Evolutionary conservation across 768 basidiomycete species (phyloP).

Genomic region (Serendipita vermifera): DNA sequence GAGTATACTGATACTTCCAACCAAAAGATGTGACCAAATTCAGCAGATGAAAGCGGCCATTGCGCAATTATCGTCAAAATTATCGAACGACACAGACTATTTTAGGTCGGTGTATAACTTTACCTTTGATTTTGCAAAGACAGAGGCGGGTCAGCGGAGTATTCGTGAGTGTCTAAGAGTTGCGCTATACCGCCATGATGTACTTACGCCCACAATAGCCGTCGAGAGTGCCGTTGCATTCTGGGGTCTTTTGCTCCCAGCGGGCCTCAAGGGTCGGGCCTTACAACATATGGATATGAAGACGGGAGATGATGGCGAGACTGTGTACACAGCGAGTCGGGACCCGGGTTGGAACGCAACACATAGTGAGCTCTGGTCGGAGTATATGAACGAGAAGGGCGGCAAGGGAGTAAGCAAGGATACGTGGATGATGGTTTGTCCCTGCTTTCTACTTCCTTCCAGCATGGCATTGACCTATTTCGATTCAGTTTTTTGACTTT

Average conservation of each 20-base stretch:
- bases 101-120: slow-evolving; percentile 68
- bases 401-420: slow-evolving; percentile 75
- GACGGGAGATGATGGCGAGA: slow-evolving; percentile 25
- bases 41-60: slow-evolving; percentile 45
- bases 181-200: not conserved
- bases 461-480: not conserved
- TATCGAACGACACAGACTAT: slow-evolving; percentile 52
- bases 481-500: slow-evolving; percentile 60
- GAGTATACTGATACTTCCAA: too few relatives aligned
- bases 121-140: slow-evolving; percentile 68
- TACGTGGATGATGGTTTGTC: slow-evolving; percentile 72
- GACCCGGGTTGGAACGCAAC: slow-evolving; percentile 48
- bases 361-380: slow-evolving; percentile 62
- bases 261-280: slow-evolving; percentile 56
- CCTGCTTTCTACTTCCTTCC: not conserved
- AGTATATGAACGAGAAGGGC: slow-evolving; percentile 53
- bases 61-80: slow-evolving; percentile 40
- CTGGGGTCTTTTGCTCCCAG: slow-evolving; percentile 64
- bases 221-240: slow-evolving; percentile 57
- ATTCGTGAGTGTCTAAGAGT: slow-evolving; percentile 38
- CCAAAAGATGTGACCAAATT: slow-evolving; percentile 49
- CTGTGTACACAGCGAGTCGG: not conserved
- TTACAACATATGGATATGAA: slow-evolving; percentile 32
- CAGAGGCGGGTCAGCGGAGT: slow-evolving; percentile 59
- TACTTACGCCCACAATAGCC: slow-evolving; percentile 26